A percentile compares a stretch with the other conserved stretches of the same genome.
Conservation (phyloP, 2,329 filamentous ascomycete species). For the Pestalotiopsis sp. region DNA sequence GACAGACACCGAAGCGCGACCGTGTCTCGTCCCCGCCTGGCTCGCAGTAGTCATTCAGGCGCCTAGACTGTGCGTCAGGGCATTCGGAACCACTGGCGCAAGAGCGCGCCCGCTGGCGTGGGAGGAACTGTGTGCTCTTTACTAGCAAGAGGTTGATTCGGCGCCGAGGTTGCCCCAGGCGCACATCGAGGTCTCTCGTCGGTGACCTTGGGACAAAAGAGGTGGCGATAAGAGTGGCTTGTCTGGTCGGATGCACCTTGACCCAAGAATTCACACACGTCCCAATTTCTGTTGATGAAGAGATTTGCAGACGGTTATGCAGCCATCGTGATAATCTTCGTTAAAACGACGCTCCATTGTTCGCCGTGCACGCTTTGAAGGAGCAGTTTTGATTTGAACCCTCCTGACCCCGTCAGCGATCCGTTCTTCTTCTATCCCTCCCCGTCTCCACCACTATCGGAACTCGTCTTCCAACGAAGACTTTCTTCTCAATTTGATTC, state of each 20-base stretch:
- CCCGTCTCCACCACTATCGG: conserved; percentile 10
- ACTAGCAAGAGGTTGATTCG: neutral
- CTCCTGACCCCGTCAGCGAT: neutral
- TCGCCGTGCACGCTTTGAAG: conserved; percentile 17
- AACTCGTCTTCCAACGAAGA: neutral
- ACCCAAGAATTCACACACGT: conserved; percentile 13
- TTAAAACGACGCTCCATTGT: conserved; percentile 16
- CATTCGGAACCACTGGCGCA: conserved; percentile 9
- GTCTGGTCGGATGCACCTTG: neutral
- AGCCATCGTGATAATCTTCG: conserved; percentile 17
- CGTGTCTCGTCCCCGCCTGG: neutral
- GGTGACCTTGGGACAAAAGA: neutral
- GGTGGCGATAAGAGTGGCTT: conserved; percentile 1
- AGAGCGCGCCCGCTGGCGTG: conserved; percentile 13
- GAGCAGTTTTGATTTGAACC: conserved; percentile 4
- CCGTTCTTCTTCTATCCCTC: neutral
- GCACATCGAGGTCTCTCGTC: neutral
- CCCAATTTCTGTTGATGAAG: conserved; percentile 18
- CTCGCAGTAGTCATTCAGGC: neutral
- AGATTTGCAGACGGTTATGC: conserved; percentile 13
- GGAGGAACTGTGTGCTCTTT: conserved; percentile 9
- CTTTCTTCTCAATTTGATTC: neutral
- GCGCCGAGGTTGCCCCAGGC: neutral
- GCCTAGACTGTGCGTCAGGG: neutral
- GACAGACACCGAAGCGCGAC: neutral